Evolutionary conservation across 805 yeast genomes (phyloP), one percentile per base, ranked within the genome.

Genomic region (Metschnikowia santaceciliae): DNA sequence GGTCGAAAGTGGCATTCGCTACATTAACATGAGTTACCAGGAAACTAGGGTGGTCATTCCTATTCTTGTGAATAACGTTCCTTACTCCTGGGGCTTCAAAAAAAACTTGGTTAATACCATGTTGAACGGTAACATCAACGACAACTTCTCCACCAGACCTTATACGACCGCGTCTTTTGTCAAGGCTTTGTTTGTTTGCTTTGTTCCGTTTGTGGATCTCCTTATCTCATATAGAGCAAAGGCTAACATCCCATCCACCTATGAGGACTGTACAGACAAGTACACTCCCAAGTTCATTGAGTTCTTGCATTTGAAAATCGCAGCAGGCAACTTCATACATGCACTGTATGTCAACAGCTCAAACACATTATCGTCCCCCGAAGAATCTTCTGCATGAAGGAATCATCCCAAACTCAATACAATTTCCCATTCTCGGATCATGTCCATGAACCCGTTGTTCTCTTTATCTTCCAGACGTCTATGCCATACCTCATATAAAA

Each of bases 371-470:
- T 32, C 39, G 2, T 33, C 36, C 6, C 22, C 38, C 11, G 8
- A 32, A 6, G 32, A 13, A 15, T 44, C 33, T 3, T 14, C 26
- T 20, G 41, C 33, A 26, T 15, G 13, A 20, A 2, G 33, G 5
- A 5, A n/a, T 54, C 55, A 71, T 3, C 70, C 72, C 42, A 74
- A 59, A 52, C 70, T 66, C 49, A 75, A 61, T 5, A 68, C 69
- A 13, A 72, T 61, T 32, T 76, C 82, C 85, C 85, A 81, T 51
- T 76, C 81, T 47, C 81, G 69, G 1, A 80, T 67, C 65, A 80
- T 60, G 55, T 80, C 83, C 69, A 81, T 70, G 76, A 82, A 80
- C 32, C 80, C 77, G 23, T 56, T 47, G 46, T 68, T 61, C 53
- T 70, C 67, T 13, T 71, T 71, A 6, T 51, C 54, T 22, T 60